Percentiles rank a stretch among this genome's conserved stretches.
Conservation (phyloP, 1,284 basidiomycete species). For the Sparassis latifolia region DNA sequence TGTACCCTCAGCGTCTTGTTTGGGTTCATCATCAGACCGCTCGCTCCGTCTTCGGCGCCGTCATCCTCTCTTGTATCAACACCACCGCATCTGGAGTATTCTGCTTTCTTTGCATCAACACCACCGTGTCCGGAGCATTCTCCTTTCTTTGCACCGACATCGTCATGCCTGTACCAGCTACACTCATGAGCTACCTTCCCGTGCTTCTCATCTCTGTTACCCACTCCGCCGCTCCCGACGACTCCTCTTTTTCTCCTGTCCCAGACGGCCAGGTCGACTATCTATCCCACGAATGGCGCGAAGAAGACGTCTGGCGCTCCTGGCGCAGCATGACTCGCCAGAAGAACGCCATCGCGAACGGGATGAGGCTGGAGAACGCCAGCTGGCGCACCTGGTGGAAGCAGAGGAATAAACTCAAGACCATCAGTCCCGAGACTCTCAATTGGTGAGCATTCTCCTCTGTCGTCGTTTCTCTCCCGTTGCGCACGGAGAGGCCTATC, state of each 20-base stretch:
- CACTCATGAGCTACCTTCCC: constrained; percentile 52
- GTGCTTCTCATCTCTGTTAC: constrained; percentile 60
- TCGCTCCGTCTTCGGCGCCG: not conserved
- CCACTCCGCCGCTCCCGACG: constrained; percentile 54
- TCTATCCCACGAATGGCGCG: constrained; percentile 92
- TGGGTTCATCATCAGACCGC: not conserved
- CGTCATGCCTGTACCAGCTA: constrained; percentile 23
- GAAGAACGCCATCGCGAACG: constrained; percentile 98
- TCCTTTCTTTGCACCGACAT: constrained; percentile 8
- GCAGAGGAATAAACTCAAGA: constrained; percentile 94
- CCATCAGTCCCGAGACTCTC: constrained; percentile 92
- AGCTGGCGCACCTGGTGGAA: constrained; percentile 99
- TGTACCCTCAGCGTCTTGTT: not conserved
- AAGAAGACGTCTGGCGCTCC: constrained; percentile 97
- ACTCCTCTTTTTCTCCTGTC: constrained; percentile 57
- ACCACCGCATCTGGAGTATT: not conserved
- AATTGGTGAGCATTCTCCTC: constrained; percentile 78
- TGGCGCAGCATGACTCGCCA: constrained; percentile 98
- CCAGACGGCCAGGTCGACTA: constrained; percentile 77
- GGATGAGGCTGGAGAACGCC: constrained; percentile 92
- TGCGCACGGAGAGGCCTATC: constrained; percentile 9
- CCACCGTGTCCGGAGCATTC: not conserved
- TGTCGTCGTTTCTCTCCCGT: constrained; percentile 12
- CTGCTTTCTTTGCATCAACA: constrained; percentile 4
- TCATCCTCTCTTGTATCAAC: not conserved